These are phyloP conservation scores for Rhodotorula mucilaginosa DNA, from an alignment of 1,284 basidiomycete genomes.

Conservation along the genomic window DNA sequence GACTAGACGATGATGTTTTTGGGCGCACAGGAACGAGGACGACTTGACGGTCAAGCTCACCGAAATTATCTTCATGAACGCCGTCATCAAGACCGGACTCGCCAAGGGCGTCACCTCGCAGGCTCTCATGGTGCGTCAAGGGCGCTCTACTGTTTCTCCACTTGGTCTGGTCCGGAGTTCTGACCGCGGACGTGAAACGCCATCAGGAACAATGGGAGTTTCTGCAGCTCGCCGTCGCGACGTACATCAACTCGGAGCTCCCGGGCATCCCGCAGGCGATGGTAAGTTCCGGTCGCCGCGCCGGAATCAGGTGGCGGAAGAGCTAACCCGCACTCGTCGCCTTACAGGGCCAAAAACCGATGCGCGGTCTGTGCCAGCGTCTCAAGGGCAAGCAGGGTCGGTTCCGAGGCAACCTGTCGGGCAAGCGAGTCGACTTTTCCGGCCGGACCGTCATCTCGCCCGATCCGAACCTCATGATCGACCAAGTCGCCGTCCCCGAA, in stretches of 20 bases:
- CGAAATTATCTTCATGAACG: constrained; percentile 95
- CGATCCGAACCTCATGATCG: constrained; percentile 95
- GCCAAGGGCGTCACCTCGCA: constrained; percentile 82
- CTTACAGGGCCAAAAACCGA: constrained; percentile 82
- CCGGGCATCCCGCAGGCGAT: constrained; percentile 82
- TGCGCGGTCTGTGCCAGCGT: constrained; percentile 95
- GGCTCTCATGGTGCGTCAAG: constrained; percentile 71
- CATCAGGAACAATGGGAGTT: constrained; percentile 96
- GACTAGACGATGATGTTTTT: too few species aligned
- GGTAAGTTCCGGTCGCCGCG: constrained; percentile 41
- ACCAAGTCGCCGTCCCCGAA: constrained; percentile 96
- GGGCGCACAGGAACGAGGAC: constrained; percentile 90
- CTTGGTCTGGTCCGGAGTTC: too few species aligned
- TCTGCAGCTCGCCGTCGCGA: constrained; percentile 86
- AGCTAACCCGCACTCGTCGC: too few species aligned
- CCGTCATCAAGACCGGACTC: constrained; percentile 85
- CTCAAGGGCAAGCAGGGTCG: constrained; percentile 99
- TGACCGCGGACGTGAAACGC: too few species aligned
- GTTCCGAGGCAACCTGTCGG: constrained; percentile 96
- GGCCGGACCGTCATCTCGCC: constrained; percentile 98
- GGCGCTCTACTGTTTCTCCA: not conserved
- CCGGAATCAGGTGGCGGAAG: constrained; percentile 1
- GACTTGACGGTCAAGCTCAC: constrained; percentile 96
- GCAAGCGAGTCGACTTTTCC: constrained; percentile 99
- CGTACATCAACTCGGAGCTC: constrained; percentile 98